Percentiles rank a stretch among this genome's conserved stretches.
Conservation (phyloP, 805 yeast genomes). For the Suhomyces xylopsoci region DNA sequence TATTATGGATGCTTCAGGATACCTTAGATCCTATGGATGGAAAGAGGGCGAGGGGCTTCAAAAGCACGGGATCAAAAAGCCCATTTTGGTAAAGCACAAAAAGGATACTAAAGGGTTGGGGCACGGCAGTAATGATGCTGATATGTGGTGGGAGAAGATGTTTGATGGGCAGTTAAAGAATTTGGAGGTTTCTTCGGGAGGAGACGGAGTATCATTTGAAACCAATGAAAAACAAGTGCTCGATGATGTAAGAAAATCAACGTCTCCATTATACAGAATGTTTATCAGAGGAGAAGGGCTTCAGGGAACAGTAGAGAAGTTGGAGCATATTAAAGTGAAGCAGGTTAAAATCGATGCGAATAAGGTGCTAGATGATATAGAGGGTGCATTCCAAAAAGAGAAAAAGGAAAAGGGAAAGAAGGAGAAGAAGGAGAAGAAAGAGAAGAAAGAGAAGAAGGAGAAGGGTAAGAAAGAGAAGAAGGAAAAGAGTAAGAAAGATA, state of each 20-base stretch:
- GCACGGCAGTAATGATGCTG: conserved; percentile 68
- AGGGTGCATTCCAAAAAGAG: conserved; percentile 12
- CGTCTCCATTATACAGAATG: conserved; percentile 77
- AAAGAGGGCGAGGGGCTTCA: conserved; percentile 81
- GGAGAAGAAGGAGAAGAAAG: conserved; percentile 22
- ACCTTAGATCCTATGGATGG: conserved; percentile 85
- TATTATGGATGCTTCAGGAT: conserved; percentile 70
- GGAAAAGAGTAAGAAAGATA: background rate
- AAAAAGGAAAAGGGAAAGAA: conserved; percentile 7
- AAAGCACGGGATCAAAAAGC: conserved; percentile 77
- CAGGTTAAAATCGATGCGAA: conserved; percentile 17
- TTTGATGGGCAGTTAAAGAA: conserved; percentile 90
- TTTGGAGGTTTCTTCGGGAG: conserved; percentile 51
- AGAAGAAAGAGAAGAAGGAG: conserved; percentile 20
- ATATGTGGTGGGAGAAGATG: conserved; percentile 95
- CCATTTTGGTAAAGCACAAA: conserved; percentile 86
- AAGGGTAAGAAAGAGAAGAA: conserved; percentile 19
- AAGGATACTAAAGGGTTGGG: conserved; percentile 91
- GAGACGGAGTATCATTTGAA: conserved; percentile 46
- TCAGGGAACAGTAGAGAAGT: conserved; percentile 64
- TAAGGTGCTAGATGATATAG: conserved; percentile 10
- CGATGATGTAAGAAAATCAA: conserved; percentile 45
- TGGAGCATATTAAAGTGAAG: conserved; percentile 20
- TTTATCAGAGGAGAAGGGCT: conserved; percentile 87
- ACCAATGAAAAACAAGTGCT: conserved; percentile 50